These are phyloP conservation scores for Magnolia sinica DNA, from an alignment of 164 flowering plant genomes.

Conservation along the genomic window DNA sequence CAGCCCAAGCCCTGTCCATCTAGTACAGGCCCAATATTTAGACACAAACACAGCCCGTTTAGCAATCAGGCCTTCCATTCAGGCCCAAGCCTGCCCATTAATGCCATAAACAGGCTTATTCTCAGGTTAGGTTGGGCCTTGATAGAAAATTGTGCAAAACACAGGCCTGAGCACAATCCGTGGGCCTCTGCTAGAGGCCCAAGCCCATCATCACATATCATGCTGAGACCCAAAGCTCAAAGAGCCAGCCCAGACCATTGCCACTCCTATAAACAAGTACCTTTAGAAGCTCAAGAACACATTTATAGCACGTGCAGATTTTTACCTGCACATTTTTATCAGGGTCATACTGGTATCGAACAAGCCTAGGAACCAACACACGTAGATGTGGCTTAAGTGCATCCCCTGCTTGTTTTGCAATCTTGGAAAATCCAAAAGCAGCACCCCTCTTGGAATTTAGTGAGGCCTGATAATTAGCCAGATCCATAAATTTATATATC, in stretches of 20 bases:
- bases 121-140: not conserved
- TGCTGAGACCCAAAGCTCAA: not conserved
- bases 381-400: constrained; percentile 82
- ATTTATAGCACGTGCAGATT: too few relatives aligned
- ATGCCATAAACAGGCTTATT: not conserved
- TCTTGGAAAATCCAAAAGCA: constrained; percentile 97
- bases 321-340: constrained; percentile 97
- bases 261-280: not conserved
- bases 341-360: constrained; percentile 97
- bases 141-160: not conserved
- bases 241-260: not conserved
- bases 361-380: constrained; percentile 77
- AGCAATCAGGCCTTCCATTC: not conserved
- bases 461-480: constrained; percentile 93
- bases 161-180: not conserved
- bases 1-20: too few relatives aligned
- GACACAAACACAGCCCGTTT: not conserved
- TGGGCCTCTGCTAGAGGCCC: not conserved
- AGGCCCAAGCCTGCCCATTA: not conserved
- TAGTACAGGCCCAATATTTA: too few relatives aligned
- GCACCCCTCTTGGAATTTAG: constrained; percentile 97
- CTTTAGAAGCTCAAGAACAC: too few relatives aligned
- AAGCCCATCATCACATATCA: not conserved
- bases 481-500: constrained; percentile 95
- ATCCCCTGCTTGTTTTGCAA: constrained; percentile 98